Evolutionary conservation across 139 green algal species (phyloP).

Genomic region (Chloropicon primus): DNA sequence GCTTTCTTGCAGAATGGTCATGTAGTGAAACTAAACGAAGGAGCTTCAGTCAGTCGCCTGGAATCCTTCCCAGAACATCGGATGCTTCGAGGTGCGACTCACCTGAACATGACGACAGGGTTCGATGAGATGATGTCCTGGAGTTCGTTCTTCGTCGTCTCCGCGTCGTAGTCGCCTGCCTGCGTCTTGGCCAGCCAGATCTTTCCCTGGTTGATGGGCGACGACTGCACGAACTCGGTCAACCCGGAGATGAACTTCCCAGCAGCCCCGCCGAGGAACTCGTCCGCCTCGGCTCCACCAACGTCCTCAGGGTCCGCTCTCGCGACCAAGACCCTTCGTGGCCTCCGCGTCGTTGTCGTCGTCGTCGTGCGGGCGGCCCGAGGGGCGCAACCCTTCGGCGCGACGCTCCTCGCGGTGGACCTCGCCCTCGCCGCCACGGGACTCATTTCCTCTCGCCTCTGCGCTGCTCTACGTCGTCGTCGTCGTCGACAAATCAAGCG

Average conservation of each 20-base stretch:
- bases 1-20: constrained; percentile 42
- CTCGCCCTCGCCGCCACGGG: not conserved
- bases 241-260: not conserved
- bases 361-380: not conserved
- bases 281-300: not conserved
- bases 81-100: too few species aligned
- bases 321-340: not conserved
- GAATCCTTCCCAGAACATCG: too few species aligned
- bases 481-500: too few species aligned
- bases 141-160: constrained; percentile 15
- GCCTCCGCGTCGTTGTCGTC: not conserved
- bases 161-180: constrained; percentile 33
- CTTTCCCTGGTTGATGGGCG: not conserved
- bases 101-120: constrained; percentile 20
- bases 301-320: not conserved
- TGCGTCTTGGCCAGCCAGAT: constrained; percentile 15
- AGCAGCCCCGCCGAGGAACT: not conserved
- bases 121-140: constrained; percentile 19
- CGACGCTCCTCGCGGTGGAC: not conserved
- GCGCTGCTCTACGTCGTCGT: too few species aligned
- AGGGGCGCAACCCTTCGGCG: not conserved
- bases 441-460: not conserved
- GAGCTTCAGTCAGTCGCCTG: too few species aligned
- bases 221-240: not conserved
- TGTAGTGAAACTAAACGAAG: constrained; percentile 20